A percentile compares a stretch with the other conserved stretches of the same genome.
phyloP scores from a whole-genome alignment of 306 rosid genomes.

The Urtica urens region DNA sequence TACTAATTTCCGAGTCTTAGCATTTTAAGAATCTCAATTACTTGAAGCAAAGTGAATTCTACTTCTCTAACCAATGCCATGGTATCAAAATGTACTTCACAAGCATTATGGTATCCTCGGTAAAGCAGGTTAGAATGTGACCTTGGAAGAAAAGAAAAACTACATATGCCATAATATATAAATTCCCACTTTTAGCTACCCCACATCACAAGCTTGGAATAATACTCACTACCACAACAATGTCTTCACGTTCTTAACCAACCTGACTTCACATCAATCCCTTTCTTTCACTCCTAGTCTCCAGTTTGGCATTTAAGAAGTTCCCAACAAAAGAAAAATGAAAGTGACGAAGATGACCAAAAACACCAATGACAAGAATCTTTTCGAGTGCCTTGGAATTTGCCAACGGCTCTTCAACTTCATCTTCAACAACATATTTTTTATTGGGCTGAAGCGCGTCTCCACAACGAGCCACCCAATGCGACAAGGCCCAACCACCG shows the following conservation, averaged over 20 bases:
- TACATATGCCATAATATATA: slow-evolving; percentile 1
- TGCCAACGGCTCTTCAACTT: slow-evolving; percentile 19
- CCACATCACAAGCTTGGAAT: slow-evolving; percentile 29
- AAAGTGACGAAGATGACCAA: slow-evolving; percentile 8
- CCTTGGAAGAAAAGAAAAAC: not conserved
- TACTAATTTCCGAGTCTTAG: no score
- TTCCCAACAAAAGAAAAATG: not conserved
- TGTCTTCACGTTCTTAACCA: not conserved
- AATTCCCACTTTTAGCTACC: slow-evolving; percentile 15
- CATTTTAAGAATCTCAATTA: slow-evolving; percentile 9
- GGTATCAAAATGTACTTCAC: slow-evolving; percentile 5
- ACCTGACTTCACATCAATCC: not conserved
- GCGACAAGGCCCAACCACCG: not conserved
- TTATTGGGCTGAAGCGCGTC: slow-evolving; percentile 8
- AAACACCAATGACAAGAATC: not conserved
- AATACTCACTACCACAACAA: not conserved
- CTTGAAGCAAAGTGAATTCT: slow-evolving; percentile 24
- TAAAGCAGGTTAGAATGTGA: not conserved
- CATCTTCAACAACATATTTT: slow-evolving; percentile 13
- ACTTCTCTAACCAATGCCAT: slow-evolving; percentile 2
- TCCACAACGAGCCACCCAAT: slow-evolving; percentile 2
- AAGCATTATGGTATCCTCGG: slow-evolving; percentile 11
- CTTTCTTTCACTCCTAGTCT: not conserved
- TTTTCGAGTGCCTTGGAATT: slow-evolving; percentile 7
- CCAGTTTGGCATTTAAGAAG: not conserved